phyloP scores from a whole-genome alignment of 2,329 filamentous ascomycete genomes.

The Tolypocladium sp. region DNA sequence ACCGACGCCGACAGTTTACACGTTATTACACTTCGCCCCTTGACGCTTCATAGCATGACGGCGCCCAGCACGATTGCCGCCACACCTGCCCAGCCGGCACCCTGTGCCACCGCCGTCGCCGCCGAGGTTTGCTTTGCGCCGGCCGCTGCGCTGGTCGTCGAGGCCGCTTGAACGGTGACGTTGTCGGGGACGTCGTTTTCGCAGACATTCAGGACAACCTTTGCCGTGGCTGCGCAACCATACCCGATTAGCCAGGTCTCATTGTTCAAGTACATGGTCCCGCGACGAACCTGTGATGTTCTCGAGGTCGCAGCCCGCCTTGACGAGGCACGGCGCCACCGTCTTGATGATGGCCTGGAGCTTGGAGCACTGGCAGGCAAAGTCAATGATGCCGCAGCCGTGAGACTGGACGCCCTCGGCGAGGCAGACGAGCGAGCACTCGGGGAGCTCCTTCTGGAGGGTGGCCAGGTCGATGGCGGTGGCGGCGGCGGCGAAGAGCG shows the following conservation, averaged over 20 bases:
- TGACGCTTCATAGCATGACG: background rate
- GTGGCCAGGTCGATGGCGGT: constrained; percentile 8
- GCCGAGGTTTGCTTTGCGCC: background rate
- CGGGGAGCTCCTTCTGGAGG: constrained; percentile 19
- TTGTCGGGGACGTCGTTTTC: background rate
- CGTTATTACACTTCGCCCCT: background rate
- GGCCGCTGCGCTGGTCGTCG: background rate
- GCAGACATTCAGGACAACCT: constrained; percentile 3
- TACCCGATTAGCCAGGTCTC: background rate
- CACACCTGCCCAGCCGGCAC: background rate
- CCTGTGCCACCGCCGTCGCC: background rate
- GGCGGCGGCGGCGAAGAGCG: constrained; percentile 7
- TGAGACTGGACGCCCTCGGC: constrained; percentile 17
- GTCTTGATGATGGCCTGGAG: constrained; percentile 21
- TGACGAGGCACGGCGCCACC: constrained; percentile 25
- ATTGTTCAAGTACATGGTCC: background rate
- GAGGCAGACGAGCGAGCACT: constrained; percentile 29
- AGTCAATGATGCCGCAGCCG: constrained; percentile 24
- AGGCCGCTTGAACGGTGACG: background rate
- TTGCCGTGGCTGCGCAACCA: constrained; percentile 1
- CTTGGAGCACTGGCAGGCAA: constrained; percentile 28
- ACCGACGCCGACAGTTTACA: background rate
- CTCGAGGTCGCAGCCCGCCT: constrained; percentile 21
- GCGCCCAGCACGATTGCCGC: background rate
- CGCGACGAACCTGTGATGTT: constrained; percentile 22